Evolutionary conservation across 768 basidiomycete genomes (phyloP), one percentile per base, ranked within the genome.

Genomic region (Rhodotorula diobovata): DNA sequence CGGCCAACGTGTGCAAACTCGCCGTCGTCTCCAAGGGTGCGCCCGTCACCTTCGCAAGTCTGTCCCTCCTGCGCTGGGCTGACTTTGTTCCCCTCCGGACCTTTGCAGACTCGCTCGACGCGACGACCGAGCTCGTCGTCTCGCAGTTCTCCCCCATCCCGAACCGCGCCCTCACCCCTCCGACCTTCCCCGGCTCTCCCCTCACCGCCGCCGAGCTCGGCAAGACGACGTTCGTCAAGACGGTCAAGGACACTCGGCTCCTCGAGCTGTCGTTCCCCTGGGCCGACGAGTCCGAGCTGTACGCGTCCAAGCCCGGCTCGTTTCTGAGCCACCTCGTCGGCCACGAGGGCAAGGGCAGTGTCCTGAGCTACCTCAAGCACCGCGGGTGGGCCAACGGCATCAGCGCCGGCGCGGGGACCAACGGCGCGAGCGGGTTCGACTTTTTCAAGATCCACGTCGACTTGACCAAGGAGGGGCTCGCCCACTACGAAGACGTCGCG

Each of bases 371-470:
- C 79, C 84, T 99, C 67, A 98, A 95, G 82, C 39, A 83, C 25
- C 63, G 62, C 43, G 78, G 78, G 6, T 78, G 77, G 77, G 76
- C 77, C 32, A 77, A 79, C 59, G 63, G 84, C 20, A 82, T 97
- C 57, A 87, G 84, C 67, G 84, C 87, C 55, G 91, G 89, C 2
- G 84, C 84, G 45, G 84, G 91, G 12, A 39, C 37, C 28, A 90
- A 85, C 30, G 85, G 90, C 72, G 81, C 81, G 2, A 76, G 72
- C 48, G 91, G 93, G 1, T 92, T 97, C 78, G 89, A 88, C 51
- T 88, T 91, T 84, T 91, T 96, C 82, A 93, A 90, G 79, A 80
- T 90, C n/a, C 88, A 87, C 4, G 83, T 90, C 34, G 82, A 89
- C 76, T 81, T 99, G 73, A 96, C 96, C 0, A 84, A 85, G 48